Base-by-base conservation (phyloP, 345 rosid genomes). In the Trapa bicornis region DNA sequence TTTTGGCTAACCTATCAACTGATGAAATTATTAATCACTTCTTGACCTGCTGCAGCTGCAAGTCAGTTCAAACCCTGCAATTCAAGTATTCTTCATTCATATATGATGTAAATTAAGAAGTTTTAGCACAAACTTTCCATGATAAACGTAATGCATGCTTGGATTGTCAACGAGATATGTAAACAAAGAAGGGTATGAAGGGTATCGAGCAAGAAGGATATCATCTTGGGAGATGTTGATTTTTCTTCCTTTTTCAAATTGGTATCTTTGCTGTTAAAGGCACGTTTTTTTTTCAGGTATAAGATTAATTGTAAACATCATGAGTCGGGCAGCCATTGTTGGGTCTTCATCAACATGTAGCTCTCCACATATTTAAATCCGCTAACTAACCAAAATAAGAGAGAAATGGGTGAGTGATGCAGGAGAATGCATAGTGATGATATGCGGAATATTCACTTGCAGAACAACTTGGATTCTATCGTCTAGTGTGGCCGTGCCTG, bases 301-400 rank as follows among this genome's bases (percentile, higher is more conserved):
- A 69, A 78, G 70, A 83, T 83, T 83, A 84, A 86, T 80, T 81
- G 84, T 22, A 75, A 67, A 53, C 78, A 81, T 83, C 72, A 85
- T 83, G 76, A 65, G 48, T 50, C 53, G 6, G 15, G 56, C 56
- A 50, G n/a, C 56, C 56, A 50, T 50, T 50, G 15, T 1, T 50
- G 17, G 56, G 56, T n/a, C 17, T 50, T 29, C 56, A 22, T 22
- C 29, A 22, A 22, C 29, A 16, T 10, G 37, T 35, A 32, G 38
- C 13, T 45, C 48, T 45, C 11, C 11, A 45, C 11, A 13, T 11
- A 45, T 45, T 22, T 22, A 22, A 22, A 22, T 22, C 29, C 29
- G 29, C 29, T 22, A 22, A 22, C 29, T 22, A 41, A 41, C 4
- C 7, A 41, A 4, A 41, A 4, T 41, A 8, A 41, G 43, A 41